Base-by-base conservation (phyloP, 768 basidiomycete genomes). In the Crucibulum laeve region DNA sequence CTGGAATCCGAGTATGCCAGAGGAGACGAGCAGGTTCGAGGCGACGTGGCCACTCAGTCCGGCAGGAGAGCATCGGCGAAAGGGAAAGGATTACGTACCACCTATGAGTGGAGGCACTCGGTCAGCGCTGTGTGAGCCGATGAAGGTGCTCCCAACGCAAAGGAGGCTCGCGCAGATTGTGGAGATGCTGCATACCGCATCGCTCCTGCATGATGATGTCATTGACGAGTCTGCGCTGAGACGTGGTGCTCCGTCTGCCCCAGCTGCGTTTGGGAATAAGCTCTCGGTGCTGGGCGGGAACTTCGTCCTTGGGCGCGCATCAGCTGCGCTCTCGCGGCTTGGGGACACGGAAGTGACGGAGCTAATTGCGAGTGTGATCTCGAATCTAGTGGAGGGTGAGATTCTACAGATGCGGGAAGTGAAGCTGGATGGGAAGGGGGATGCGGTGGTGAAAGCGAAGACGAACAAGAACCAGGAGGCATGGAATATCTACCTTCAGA, bases 101-200 rank as follows among this genome's bases (percentile, higher is more conserved):
- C n/a, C n/a, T n/a, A n/a, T n/a, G n/a, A n/a, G n/a, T n/a, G n/a
- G n/a, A n/a, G n/a, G n/a, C n/a, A 37, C 39, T 30, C 13, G 43
- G 41, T 38, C 50, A 34, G 22, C 41, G 22, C 41, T 47, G 28
- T 48, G 45, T 41, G 28, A 15, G 6, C 43, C 39, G 14, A 35
- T 42, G 6, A 47, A 52, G 49, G 64, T 87, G 30, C 77, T 97
- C 3, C 91, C 94, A 4, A 88, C 93, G 1, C 93, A 96, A 60
- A 63, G 74, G 13, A 82, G 93, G n/a, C 80, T 97, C 22, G 94
- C 93, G 0, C 89, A 92, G 53, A 92, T 97, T 25, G 85, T 91
- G 34, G 93, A 97, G 60, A 91, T 96, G 89, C 88, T 97, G 48
- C 94, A 97, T 54, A 91, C 94, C 22, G 94, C 93, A 2, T 93